Conservation (phyloP, 2,329 filamentous ascomycete genomes). For the Knufia fluminis region DNA sequence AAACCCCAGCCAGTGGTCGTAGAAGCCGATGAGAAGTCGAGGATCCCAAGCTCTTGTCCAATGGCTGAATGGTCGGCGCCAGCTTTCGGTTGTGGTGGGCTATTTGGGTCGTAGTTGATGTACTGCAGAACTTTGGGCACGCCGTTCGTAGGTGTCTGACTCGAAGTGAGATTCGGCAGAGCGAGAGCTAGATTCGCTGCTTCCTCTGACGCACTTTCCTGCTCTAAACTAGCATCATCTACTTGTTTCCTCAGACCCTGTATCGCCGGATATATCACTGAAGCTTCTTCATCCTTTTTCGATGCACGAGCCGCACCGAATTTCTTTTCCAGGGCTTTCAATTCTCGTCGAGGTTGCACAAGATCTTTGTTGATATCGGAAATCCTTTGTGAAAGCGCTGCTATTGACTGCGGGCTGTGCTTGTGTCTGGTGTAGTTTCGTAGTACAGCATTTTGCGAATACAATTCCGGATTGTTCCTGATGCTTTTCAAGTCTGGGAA, state of each 20-base stretch:
- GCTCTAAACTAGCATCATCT: conserved; percentile 26
- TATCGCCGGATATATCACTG: conserved; percentile 12
- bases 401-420: conserved; percentile 44
- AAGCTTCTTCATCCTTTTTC: conserved; percentile 12
- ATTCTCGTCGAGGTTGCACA: conserved; percentile 32
- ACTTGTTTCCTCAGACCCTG: conserved; percentile 15
- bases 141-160: conserved; percentile 61
- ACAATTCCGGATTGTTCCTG: conserved; percentile 69
- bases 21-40: conserved; percentile 77
- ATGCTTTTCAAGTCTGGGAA: conserved; percentile 81
- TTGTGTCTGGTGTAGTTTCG: conserved; percentile 64
- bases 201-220: conserved; percentile 19
- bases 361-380: conserved; percentile 33
- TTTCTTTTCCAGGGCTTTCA: conserved; percentile 36
- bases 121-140: conserved; percentile 46
- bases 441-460: conserved; percentile 72
- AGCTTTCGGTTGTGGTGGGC: conserved; percentile 21
- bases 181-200: conserved; percentile 55
- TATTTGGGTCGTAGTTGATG: conserved; percentile 62
- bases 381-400: conserved; percentile 30
- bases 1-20: conserved; percentile 91
- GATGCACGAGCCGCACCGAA: conserved; percentile 29
- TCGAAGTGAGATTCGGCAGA: conserved; percentile 77
- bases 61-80: conserved; percentile 71
- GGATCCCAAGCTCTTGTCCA: conserved; percentile 72